A percentile compares a stretch with the other conserved stretches of the same genome.
Evolutionary conservation across 306 rosid genomes (phyloP).

Genomic region (Arachis stenosperma): DNA sequence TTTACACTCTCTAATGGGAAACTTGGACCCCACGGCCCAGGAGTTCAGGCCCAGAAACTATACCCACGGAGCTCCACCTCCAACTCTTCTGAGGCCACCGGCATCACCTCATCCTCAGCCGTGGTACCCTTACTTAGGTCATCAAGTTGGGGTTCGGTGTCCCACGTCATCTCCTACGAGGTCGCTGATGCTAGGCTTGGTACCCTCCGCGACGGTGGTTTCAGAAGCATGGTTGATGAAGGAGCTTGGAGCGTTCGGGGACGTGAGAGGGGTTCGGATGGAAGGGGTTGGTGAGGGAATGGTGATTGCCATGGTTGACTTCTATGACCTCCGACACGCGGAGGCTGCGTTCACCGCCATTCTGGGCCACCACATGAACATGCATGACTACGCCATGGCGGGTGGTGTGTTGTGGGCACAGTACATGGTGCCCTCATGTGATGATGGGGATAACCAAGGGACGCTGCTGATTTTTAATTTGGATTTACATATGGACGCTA

Average conservation of each 20-base stretch:
- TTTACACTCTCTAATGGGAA: constrained; percentile 39
- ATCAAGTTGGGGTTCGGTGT: constrained; percentile 30
- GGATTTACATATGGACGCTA: constrained; percentile 48
- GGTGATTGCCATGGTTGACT: constrained; percentile 63
- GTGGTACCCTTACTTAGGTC: constrained; percentile 39
- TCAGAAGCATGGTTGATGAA: constrained; percentile 48
- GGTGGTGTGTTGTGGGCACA: constrained; percentile 72
- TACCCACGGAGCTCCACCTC: constrained; percentile 20
- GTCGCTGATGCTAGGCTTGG: constrained; percentile 54
- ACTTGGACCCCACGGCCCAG: constrained; percentile 70
- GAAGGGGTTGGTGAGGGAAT: constrained; percentile 60
- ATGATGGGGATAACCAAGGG: constrained; percentile 66
- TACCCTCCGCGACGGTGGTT: constrained; percentile 52
- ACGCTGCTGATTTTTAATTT: constrained; percentile 70
- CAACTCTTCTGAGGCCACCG: background rate
- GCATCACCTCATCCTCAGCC: constrained; percentile 24
- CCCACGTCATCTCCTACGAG: constrained; percentile 52
- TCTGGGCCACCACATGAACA: constrained; percentile 61
- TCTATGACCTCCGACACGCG: constrained; percentile 73
- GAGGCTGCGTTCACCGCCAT: constrained; percentile 60
- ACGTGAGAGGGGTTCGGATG: constrained; percentile 72
- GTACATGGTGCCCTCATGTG: constrained; percentile 50
- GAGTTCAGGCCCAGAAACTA: constrained; percentile 69
- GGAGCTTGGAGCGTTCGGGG: constrained; percentile 69
- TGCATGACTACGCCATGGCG: constrained; percentile 24